Percentiles rank a stretch among this genome's conserved stretches.
Evolutionary conservation across 257 asterid genomes (phyloP).

Genomic region (Ajuga chamaepitys): DNA sequence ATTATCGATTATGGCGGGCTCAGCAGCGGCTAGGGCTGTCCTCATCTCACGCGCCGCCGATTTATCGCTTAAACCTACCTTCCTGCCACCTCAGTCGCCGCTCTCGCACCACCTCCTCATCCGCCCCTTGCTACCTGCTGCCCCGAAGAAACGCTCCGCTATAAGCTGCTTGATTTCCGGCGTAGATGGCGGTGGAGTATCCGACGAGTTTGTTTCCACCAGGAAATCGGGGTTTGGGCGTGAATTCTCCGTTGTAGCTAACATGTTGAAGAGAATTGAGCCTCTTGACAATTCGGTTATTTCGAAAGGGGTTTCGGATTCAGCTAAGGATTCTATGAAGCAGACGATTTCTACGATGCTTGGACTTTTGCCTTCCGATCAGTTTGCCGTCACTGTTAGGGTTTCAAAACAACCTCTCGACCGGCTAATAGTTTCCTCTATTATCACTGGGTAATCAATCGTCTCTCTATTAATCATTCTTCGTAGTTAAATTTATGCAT

Average conservation of each 20-base stretch:
- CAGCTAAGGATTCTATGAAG: constrained; percentile 97
- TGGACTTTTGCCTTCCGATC: constrained; percentile 97
- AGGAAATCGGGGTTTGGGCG: constrained; percentile 65
- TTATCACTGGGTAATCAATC: constrained; percentile 70
- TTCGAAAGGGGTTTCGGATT: constrained; percentile 76
- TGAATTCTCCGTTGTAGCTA: constrained; percentile 85
- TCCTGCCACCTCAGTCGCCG: constrained; percentile 28
- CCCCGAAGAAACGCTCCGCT: constrained; percentile 24
- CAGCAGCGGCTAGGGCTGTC: constrained; percentile 51
- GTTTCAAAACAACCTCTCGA: constrained; percentile 66
- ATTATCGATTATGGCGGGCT: constrained; percentile 39
- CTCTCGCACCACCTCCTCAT: constrained; percentile 33
- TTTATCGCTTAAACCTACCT: constrained; percentile 32
- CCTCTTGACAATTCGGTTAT: constrained; percentile 83
- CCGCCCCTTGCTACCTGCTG: constrained; percentile 44
- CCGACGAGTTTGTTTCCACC: constrained; percentile 92
- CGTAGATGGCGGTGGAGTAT: constrained; percentile 93
- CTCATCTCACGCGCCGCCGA: constrained; percentile 49
- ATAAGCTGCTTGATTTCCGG: constrained; percentile 70
- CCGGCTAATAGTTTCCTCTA: constrained; percentile 80
- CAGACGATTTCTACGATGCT: constrained; percentile 97
- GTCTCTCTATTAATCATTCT: not conserved
- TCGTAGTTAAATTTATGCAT: not conserved
- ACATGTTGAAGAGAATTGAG: constrained; percentile 78
- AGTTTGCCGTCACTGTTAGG: constrained; percentile 63